These are phyloP conservation scores for Pugionium cornutum DNA, from an alignment of 345 rosid species.

Conservation along the genomic window DNA sequence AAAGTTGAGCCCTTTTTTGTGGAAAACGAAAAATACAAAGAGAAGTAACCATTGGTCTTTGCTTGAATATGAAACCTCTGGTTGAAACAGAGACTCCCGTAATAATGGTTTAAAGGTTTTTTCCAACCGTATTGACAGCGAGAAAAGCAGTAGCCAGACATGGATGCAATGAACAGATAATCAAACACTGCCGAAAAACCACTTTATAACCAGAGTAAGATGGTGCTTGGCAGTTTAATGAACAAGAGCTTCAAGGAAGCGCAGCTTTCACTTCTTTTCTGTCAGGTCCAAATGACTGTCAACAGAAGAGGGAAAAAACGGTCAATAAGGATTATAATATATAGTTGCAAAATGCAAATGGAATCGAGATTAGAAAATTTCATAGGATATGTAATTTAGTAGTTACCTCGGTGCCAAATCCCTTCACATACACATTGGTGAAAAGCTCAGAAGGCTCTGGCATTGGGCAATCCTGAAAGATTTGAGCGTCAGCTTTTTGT, in stretches of 20 bases:
- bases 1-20: slow-evolving; percentile 16
- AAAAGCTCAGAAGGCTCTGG: slow-evolving; percentile 89
- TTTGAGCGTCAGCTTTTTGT: neutral
- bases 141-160: too few species aligned
- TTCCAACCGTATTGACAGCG: too few species aligned
- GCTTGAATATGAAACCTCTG: neutral
- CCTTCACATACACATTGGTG: slow-evolving; percentile 76
- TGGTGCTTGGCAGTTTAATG: slow-evolving; percentile 13
- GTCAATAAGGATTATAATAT: neutral
- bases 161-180: neutral
- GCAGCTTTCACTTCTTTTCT: slow-evolving; percentile 76
- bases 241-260: slow-evolving; percentile 56
- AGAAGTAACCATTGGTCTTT: slow-evolving; percentile 7
- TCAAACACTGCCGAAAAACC: neutral
- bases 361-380: too few species aligned
- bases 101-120: too few species aligned
- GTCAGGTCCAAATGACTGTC: slow-evolving; percentile 79
- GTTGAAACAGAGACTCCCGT: too few species aligned
- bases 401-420: slow-evolving; percentile 75
- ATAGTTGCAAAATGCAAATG: neutral
- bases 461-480: slow-evolving; percentile 87
- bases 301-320: slow-evolving; percentile 11
- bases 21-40: slow-evolving; percentile 9
- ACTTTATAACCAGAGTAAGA: slow-evolving; percentile 11
- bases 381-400: slow-evolving; percentile 5